phyloP scores from a whole-genome alignment of 2,329 filamentous ascomycete species.

The Pestalotiopsis sp. region DNA sequence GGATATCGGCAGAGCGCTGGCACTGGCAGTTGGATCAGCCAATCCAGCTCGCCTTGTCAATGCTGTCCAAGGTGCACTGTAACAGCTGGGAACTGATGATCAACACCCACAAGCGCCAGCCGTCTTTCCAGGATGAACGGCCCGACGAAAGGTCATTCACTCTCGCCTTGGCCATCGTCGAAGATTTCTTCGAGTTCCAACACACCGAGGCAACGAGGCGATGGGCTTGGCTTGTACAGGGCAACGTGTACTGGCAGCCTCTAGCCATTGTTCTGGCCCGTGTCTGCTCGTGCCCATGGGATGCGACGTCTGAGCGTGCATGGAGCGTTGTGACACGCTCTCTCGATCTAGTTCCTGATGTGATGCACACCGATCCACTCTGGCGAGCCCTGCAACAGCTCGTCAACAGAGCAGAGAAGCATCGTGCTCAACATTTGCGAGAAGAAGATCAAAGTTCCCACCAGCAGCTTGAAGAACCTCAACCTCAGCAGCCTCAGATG shows the following conservation, averaged over 20 bases:
- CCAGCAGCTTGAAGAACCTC: not conserved
- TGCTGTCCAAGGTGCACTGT: not conserved
- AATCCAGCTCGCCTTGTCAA: not conserved
- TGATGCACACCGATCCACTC: not conserved
- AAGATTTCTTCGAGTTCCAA: not conserved
- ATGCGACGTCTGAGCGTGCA: not conserved
- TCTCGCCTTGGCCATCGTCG: not conserved
- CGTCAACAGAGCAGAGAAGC: not conserved
- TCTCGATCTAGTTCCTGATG: not conserved
- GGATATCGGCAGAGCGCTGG: not conserved
- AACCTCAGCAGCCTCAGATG: not conserved
- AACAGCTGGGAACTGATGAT: not conserved
- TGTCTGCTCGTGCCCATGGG: not conserved
- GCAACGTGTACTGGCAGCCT: not conserved
- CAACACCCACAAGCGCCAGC: not conserved
- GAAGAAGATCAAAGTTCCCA: not conserved
- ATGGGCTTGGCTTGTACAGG: not conserved
- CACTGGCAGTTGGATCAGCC: not conserved
- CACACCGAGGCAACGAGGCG: not conserved
- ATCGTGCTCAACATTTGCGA: not conserved
- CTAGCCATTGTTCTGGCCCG: not conserved
- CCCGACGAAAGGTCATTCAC: not conserved
- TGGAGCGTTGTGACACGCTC: not conserved
- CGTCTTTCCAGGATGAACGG: not conserved
- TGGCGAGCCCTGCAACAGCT: not conserved